phyloP scores from a whole-genome alignment of 2,329 filamentous ascomycete genomes.

The Colletotrichum gigasporum region DNA sequence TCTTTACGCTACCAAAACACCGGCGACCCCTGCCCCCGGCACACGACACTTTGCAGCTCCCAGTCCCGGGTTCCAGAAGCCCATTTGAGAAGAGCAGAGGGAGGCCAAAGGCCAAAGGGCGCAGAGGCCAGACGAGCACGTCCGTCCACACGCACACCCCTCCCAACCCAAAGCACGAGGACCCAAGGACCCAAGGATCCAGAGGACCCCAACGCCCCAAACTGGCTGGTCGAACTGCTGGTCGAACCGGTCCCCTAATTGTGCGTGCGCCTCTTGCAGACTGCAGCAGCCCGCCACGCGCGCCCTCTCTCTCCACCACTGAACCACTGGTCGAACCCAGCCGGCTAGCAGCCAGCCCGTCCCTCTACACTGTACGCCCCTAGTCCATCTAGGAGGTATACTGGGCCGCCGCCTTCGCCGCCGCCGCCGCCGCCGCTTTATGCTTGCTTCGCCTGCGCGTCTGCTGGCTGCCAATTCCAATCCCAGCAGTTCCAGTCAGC shows the following conservation, averaged over 20 bases:
- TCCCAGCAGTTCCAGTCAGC: not conserved
- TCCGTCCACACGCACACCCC: constrained; percentile 12
- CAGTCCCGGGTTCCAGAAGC: too few relatives aligned
- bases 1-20: constrained; percentile 32
- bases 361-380: constrained; percentile 5
- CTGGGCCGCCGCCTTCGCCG: constrained; percentile 13
- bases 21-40: constrained; percentile 20
- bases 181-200: not conserved
- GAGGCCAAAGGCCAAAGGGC: not conserved
- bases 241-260: constrained; percentile 30
- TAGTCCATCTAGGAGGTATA: too few relatives aligned
- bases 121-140: constrained; percentile 30
- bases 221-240: constrained; percentile 23
- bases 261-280: constrained; percentile 11
- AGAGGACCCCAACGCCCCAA: too few relatives aligned
- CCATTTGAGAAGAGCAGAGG: constrained; percentile 11
- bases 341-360: not conserved
- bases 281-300: constrained; percentile 15
- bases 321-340: constrained; percentile 12
- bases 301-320: not conserved
- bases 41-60: constrained; percentile 21
- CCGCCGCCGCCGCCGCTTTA: not conserved
- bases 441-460: constrained; percentile 1
- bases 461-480: not conserved
- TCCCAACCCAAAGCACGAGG: not conserved